Evolutionary conservation across 2,329 filamentous ascomycete species (phyloP), one percentile per base, ranked within the genome.

Genomic region (Paecilomyces sp.): DNA sequence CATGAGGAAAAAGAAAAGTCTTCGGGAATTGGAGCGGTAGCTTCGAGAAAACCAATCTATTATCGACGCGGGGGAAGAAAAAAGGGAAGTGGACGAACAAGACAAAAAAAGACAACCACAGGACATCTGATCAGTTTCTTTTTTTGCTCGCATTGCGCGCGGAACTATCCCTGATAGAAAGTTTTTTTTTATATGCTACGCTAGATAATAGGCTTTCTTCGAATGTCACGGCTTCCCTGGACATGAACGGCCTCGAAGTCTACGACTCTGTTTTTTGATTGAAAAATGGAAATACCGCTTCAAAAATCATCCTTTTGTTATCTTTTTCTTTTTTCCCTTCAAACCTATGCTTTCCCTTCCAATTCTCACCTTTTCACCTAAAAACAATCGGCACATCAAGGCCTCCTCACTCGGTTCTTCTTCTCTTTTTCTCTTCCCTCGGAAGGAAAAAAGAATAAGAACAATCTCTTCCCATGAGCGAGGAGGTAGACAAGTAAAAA

Each of bases 301-400:
- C 25, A 24, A 54, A 47, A 56, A 12, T 54, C 7, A 28, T 55
- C 25, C 41, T 55, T 41, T 36, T 55, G 54, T 52, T 28, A 47
- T 6, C 6, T 8, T 47, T 47, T n/a, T 9, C 5, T 12, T 41
- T 41, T 41, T 22, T n/a, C 9, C 41, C 12, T n/a, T 41, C 15
- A n/a, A 4, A 12, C 12, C 12, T 15, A 2, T 9, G 53, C 54
- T 51, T 25, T 47, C 24, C 34, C 54, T 55, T 25, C 60, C 54
- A 47, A 34, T 57, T 36, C 41, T 15, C 18, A 9, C 31, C 36
- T 11, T 18, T 25, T 15, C 18, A 9, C 31, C 36, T 11, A 15
- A 22, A 12, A 41, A 47, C 11, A 62, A 64, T 63, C 72, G 76
- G 77, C 75, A 74, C 66, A 76, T 78, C 75, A 77, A 80, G 72